phyloP scores from a whole-genome alignment of 768 basidiomycete species.

The Amanita polypyramis region DNA sequence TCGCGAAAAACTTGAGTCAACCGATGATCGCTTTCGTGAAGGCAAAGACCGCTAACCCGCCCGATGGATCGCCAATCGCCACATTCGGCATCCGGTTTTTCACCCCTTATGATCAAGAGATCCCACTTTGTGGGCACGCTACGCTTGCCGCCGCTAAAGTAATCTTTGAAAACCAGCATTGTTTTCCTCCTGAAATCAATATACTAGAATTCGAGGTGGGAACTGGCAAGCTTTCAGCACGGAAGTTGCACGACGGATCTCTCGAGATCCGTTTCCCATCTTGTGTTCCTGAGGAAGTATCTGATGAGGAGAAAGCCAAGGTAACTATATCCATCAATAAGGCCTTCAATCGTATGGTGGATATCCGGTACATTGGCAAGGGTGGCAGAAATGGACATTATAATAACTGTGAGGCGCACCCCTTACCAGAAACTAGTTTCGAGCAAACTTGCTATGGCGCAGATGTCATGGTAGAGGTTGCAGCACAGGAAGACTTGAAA shows the following conservation, averaged over 20 bases:
- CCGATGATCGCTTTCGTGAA: slow-evolving; percentile 29
- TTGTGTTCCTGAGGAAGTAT: slow-evolving; percentile 15
- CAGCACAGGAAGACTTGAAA: slow-evolving; percentile 25
- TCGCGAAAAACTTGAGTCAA: slow-evolving; percentile 35
- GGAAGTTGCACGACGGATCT: slow-evolving; percentile 19
- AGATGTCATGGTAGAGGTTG: slow-evolving; percentile 33
- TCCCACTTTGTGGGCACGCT: slow-evolving; percentile 33
- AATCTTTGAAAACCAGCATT: slow-evolving; percentile 16
- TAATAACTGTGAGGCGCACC: slow-evolving; percentile 17
- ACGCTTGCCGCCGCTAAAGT: slow-evolving; percentile 29
- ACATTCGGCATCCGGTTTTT: slow-evolving; percentile 30
- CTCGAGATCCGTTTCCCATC: slow-evolving; percentile 30
- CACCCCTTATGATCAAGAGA: slow-evolving; percentile 18
- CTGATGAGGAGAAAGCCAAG: slow-evolving; percentile 19
- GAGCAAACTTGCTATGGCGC: background rate
- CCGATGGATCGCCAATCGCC: slow-evolving; percentile 8
- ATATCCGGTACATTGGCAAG: slow-evolving; percentile 23
- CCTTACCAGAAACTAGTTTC: background rate
- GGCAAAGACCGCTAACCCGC: slow-evolving; percentile 2
- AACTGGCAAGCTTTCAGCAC: slow-evolving; percentile 19
- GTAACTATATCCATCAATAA: slow-evolving; percentile 21
- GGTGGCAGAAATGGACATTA: slow-evolving; percentile 22
- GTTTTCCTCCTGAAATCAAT: slow-evolving; percentile 17
- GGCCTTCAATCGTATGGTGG: slow-evolving; percentile 28
- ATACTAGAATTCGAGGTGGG: slow-evolving; percentile 23